phyloP scores from a whole-genome alignment of 2,329 filamentous ascomycete species.

The Neocatenulostroma microsporum region DNA sequence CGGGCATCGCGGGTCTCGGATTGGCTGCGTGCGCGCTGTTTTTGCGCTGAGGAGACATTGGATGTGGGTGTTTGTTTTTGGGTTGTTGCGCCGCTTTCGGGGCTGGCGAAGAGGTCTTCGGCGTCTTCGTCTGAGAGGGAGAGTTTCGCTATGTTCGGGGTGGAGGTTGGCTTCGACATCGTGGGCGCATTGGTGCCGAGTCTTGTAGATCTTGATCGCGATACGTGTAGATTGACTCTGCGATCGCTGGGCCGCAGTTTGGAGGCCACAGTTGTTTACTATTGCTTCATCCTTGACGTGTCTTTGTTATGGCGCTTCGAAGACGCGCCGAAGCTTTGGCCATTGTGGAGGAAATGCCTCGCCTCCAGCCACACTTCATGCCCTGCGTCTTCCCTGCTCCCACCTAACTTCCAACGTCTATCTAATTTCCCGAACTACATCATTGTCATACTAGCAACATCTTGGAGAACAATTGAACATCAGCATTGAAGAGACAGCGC shows the following conservation, averaged over 20 bases:
- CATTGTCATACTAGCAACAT: too few relatives aligned
- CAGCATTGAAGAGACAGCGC: too few relatives aligned
- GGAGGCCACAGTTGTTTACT: constrained; percentile 14
- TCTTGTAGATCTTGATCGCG: too few relatives aligned
- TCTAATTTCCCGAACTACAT: too few relatives aligned
- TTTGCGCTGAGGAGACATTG: constrained; percentile 31
- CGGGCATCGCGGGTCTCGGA: constrained; percentile 61
- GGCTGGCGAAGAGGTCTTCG: constrained; percentile 52
- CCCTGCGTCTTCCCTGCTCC: too few relatives aligned
- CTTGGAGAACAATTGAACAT: too few relatives aligned
- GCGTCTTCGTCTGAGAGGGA: constrained; percentile 50
- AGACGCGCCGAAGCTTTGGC: constrained; percentile 1
- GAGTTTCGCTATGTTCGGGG: constrained; percentile 24
- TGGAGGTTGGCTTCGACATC: constrained; percentile 24
- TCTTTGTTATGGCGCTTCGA: constrained; percentile 8
- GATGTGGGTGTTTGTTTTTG: constrained; percentile 23
- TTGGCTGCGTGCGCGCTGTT: constrained; percentile 27
- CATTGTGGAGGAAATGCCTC: too few relatives aligned
- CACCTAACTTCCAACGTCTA: too few relatives aligned
- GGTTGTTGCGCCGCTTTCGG: constrained; percentile 34
- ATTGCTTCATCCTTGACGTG: constrained; percentile 14
- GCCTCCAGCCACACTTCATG: too few relatives aligned
- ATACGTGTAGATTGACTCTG: constrained; percentile 14
- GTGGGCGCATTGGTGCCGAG: constrained; percentile 1
- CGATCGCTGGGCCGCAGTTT: constrained; percentile 6